Conservation (phyloP, 1,284 basidiomycete genomes). For the Meira nashicola region DNA sequence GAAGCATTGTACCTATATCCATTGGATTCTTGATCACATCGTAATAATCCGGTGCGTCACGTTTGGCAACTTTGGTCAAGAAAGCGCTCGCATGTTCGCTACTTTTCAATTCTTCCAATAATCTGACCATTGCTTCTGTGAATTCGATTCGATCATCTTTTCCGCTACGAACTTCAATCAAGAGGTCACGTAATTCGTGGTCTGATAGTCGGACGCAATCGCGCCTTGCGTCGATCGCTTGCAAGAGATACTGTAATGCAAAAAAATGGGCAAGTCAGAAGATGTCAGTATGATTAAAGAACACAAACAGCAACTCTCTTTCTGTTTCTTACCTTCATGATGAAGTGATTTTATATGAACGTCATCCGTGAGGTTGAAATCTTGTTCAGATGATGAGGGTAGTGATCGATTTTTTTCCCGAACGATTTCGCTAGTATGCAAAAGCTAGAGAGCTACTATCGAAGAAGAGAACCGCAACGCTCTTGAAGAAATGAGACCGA, state of each 20-base stretch:
- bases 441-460: too few relatives aligned
- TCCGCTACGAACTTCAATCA: conserved; percentile 42
- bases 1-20: conserved; percentile 87
- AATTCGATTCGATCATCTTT: conserved; percentile 50
- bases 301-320: too few relatives aligned
- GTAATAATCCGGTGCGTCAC: conserved; percentile 52
- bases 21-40: conserved; percentile 57
- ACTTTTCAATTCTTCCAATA: conserved; percentile 48
- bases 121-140: conserved; percentile 48
- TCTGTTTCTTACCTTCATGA: conserved; percentile 3
- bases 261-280: background rate
- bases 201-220: conserved; percentile 39
- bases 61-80: conserved; percentile 45
- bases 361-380: too few relatives aligned
- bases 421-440: too few relatives aligned
- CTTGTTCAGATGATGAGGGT: too few relatives aligned
- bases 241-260: conserved; percentile 42
- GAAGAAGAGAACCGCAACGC: too few relatives aligned
- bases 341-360: background rate
- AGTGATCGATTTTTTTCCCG: too few relatives aligned
- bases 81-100: conserved; percentile 51
- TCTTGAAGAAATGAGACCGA: too few relatives aligned
- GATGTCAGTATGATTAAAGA: background rate
- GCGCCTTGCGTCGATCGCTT: conserved; percentile 48
- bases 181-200: conserved; percentile 38